Evolutionary conservation across 2,329 filamentous ascomycete species (phyloP).

Genomic region (Epichloe gansuensis): DNA sequence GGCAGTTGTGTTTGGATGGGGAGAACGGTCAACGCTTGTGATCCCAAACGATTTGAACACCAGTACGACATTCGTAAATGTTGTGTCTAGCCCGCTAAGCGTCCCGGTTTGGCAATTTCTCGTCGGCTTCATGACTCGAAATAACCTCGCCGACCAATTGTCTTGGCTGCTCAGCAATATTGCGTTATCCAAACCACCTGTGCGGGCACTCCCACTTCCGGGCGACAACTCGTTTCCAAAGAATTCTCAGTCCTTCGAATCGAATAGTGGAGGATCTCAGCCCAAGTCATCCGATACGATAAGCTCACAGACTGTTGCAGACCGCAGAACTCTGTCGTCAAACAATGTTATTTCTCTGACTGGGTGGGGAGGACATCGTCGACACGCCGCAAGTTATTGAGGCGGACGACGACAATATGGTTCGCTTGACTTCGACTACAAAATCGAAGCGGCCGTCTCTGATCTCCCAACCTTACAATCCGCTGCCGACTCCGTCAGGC

Average conservation of each 20-base stretch:
- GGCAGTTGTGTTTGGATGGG: neutral
- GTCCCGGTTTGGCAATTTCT: neutral
- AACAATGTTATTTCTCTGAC: slow-evolving; percentile 13
- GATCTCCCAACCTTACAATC: slow-evolving; percentile 28
- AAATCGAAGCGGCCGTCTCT: slow-evolving; percentile 34
- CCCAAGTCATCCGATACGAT: neutral
- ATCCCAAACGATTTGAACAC: neutral
- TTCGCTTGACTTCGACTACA: slow-evolving; percentile 29
- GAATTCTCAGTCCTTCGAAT: slow-evolving; percentile 15
- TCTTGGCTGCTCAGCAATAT: slow-evolving; percentile 43
- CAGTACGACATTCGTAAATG: slow-evolving; percentile 1
- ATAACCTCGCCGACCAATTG: slow-evolving; percentile 46
- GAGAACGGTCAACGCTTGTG: neutral
- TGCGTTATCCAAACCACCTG: slow-evolving; percentile 27
- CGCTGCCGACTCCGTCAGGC: slow-evolving; percentile 28
- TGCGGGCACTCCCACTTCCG: slow-evolving; percentile 24
- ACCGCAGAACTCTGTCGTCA: slow-evolving; percentile 1
- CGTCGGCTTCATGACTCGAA: slow-evolving; percentile 47
- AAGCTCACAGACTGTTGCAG: neutral
- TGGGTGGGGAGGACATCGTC: slow-evolving; percentile 10
- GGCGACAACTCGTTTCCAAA: slow-evolving; percentile 15
- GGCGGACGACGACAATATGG: slow-evolving; percentile 29
- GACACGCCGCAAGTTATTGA: slow-evolving; percentile 16
- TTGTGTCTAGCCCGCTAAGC: neutral
- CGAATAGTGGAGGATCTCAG: neutral